A percentile compares a stretch with the other conserved stretches of the same genome.
Evolutionary conservation across 2,329 filamentous ascomycete species (phyloP).

Genomic region (Penicillium concentricum): DNA sequence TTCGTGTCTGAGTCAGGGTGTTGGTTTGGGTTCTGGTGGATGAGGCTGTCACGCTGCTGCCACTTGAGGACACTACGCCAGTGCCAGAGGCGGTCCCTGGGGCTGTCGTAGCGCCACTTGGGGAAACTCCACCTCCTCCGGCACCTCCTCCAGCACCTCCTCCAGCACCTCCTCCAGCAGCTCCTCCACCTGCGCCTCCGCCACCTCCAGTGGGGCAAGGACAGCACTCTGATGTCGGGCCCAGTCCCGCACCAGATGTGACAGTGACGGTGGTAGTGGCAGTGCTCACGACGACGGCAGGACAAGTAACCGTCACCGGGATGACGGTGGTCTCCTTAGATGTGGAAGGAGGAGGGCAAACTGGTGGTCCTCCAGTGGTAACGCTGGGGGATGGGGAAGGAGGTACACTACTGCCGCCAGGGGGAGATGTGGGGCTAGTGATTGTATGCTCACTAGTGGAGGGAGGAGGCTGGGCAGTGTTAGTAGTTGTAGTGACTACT

Average conservation of each 20-base stretch:
- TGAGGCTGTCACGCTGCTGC: background rate
- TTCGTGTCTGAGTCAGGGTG: background rate
- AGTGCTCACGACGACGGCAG: background rate
- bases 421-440: background rate
- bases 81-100: background rate
- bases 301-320: conserved; percentile 6
- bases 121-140: background rate
- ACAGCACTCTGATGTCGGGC: background rate
- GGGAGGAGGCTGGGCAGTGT: background rate
- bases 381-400: background rate
- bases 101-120: background rate
- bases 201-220: background rate
- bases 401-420: background rate
- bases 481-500: background rate
- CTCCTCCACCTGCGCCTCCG: background rate
- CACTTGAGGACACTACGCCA: background rate
- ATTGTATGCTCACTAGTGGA: background rate
- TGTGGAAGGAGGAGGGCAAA: background rate
- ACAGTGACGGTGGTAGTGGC: conserved; percentile 2
- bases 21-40: background rate
- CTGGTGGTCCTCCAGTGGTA: background rate
- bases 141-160: background rate
- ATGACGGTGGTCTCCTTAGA: background rate
- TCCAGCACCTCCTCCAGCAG: background rate
- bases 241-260: background rate